Evolutionary conservation across 805 yeast genomes (phyloP), one percentile per base, ranked within the genome.

Genomic region (Candida montana): DNA sequence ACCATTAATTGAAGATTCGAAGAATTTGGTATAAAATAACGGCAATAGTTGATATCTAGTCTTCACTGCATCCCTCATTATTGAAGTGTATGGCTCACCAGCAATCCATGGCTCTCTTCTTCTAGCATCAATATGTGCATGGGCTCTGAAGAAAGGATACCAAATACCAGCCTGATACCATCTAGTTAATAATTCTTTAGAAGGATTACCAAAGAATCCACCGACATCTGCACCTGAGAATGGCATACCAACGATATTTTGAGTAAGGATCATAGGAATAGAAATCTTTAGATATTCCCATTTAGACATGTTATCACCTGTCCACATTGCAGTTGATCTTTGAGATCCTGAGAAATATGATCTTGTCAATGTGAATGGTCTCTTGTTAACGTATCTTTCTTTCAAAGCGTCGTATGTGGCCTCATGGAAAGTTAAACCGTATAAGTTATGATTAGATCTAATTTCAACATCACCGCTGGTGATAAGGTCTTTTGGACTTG

Each of bases 131-230:
- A 91, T 84, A 65, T 93, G 98, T 0, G 98, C 97, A 64, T 93
- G 99, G 0, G 83, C 97, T 55, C 99, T 72, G 68, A 93, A 91
- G 55, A 93, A 93, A 28, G 99, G 99, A 63, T 91, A 90, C 83
- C 95, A 91, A 23, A 85, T 77, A 44, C 97, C 99, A 3, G 95
- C 73, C 61, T 93, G 99, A 59, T 90, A 91, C 99, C 99, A 93
- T 55, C 99, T 74, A 0, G 85, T 75, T 44, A 87, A 68, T 46
- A 93, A 64, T 55, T 93, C 98, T 28, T 75, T 71, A 0, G 79
- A 67, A 0, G 99, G 98, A 58, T 93, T 75, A 3, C 95, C 95
- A 57, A 89, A 90, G 58, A 93, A 93, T 0, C 99, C 99, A 27
- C 96, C 98, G 35, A 93, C 91, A 65, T 93, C 99, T 8, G 96